Evolutionary conservation across 768 basidiomycete genomes (phyloP), one percentile per base, ranked within the genome.

Genomic region (Pleurotus salmoneostramineus): DNA sequence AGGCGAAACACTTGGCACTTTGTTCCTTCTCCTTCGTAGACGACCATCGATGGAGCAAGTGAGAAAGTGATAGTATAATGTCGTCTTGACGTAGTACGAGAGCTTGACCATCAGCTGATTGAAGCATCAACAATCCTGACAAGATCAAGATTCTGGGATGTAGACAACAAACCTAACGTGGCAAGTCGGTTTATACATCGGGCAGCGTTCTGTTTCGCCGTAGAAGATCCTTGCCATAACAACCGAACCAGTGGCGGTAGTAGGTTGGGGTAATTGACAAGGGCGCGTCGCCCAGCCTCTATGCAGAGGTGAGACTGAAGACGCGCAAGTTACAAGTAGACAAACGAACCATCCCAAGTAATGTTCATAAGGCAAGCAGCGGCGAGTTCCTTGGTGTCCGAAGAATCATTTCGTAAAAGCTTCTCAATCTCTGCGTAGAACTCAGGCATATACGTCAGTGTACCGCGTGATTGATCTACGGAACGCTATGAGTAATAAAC

Each of bases 361-460:
- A 57, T n/a, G 35, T 57, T 57, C 56, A 57, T 27, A 8, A 57
- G n/a, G 15, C 56, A 57, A 3, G 27, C 45, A n/a, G 46, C 27
- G 11, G 56, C 40, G n/a, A 45, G 21, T 34, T 57, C 56, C 15
- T 57, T 57, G 27, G 31, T 36, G 33, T 44, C 43, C 12, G 43
- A 36, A 10, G 43, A 57, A 7, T 17, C 56, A 36, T 17, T 15
- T 8, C 10, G 15, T 21, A 57, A 15, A 34, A 31, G 33, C 40
- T 17, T 57, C 27, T 48, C 43, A 57, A 57, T 27, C 40, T 57
- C 36, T 31, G 15, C 10, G 48, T 12, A 48, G 10, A 57, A 34
- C 5, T 57, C 45, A 34, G 56, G 56, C n/a, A 48, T 44, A 10
- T 17, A 10, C 15, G 15, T 27, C 34, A 57, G 34, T 15, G 45